A percentile compares a stretch with the other conserved stretches of the same genome.
phyloP scores from a whole-genome alignment of 1,284 basidiomycete genomes.

The Athelia sp. region DNA sequence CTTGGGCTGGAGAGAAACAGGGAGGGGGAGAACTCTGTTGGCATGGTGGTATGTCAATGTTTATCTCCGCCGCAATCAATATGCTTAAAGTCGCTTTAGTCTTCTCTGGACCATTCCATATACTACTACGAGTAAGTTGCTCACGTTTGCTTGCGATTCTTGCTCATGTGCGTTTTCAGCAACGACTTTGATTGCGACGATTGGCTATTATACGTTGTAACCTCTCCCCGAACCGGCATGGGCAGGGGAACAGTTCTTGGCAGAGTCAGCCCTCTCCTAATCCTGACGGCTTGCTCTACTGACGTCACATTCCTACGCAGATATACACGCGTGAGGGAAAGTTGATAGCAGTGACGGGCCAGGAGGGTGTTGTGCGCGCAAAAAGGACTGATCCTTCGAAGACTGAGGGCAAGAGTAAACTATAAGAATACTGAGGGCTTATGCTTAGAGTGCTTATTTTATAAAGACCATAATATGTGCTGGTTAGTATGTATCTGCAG shows the following conservation, averaged over 20 bases:
- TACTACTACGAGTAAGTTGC: conserved; percentile 71
- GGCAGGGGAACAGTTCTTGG: conserved; percentile 77
- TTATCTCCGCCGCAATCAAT: conserved; percentile 1
- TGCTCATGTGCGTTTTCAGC: conserved; percentile 28
- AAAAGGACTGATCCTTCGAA: conserved; percentile 37
- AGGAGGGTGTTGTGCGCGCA: conserved; percentile 79
- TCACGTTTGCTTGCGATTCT: background rate
- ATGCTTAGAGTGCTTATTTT: no score
- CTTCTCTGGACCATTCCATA: conserved; percentile 82
- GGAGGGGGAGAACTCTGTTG: conserved; percentile 45
- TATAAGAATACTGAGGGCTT: no score
- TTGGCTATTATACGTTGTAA: conserved; percentile 79
- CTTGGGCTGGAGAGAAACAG: conserved; percentile 55
- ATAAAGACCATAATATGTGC: no score
- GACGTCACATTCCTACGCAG: conserved; percentile 29
- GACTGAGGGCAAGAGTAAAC: background rate
- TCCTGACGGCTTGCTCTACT: conserved; percentile 2
- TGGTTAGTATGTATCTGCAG: no score
- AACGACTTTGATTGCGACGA: conserved; percentile 74
- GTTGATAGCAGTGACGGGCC: conserved; percentile 73
- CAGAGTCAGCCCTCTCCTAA: conserved; percentile 39
- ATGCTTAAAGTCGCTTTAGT: conserved; percentile 50
- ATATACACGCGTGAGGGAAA: conserved; percentile 70
- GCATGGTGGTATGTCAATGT: conserved; percentile 61
- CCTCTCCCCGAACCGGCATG: conserved; percentile 60